These are phyloP conservation scores for Neospora caninum DNA, from an alignment of 169 alveolate species.

Conservation along the genomic window DNA sequence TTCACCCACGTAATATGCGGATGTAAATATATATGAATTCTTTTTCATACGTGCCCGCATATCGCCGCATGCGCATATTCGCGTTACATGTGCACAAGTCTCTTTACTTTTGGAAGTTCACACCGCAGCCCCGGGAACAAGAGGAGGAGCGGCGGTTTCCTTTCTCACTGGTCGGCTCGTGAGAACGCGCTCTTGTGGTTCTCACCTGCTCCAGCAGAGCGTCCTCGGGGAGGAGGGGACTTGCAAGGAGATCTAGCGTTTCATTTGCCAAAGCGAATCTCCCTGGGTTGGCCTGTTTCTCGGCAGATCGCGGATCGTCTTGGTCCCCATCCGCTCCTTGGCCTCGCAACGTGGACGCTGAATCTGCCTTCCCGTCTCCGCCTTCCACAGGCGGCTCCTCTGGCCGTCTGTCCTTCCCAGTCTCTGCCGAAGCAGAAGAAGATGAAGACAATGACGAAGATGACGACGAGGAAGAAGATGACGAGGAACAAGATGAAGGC, in stretches of 20 bases:
- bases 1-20: background rate
- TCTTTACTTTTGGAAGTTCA: too few species aligned
- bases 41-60: too few species aligned
- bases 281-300: background rate
- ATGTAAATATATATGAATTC: too few species aligned
- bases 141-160: background rate
- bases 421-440: too few species aligned
- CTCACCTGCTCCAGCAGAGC: constrained; percentile 64
- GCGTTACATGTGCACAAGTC: too few species aligned
- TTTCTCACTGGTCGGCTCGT: background rate
- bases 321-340: background rate
- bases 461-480: too few species aligned
- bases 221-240: constrained; percentile 87
- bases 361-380: background rate
- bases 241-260: constrained; percentile 78
- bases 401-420: background rate
- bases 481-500: too few species aligned
- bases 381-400: background rate
- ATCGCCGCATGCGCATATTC: too few species aligned
- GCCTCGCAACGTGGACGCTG: background rate
- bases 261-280: constrained; percentile 8
- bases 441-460: too few species aligned
- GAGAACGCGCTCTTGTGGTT: too few species aligned
- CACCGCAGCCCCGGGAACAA: too few species aligned
- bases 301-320: background rate